A percentile compares a stretch with the other conserved stretches of the same genome.
phyloP scores from a whole-genome alignment of 140 eudicot genomes.

The Flaveria floridana region DNA sequence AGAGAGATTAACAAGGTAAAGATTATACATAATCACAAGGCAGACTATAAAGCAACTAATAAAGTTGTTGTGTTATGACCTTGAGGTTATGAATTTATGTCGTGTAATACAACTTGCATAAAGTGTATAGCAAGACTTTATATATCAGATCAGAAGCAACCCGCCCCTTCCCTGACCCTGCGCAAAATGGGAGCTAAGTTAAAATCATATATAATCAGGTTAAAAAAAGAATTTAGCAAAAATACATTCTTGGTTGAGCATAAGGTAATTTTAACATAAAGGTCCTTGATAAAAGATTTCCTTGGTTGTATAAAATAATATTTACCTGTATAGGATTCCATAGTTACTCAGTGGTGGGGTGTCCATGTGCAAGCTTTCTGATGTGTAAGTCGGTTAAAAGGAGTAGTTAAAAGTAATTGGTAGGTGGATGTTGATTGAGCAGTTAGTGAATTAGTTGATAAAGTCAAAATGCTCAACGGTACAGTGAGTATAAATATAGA shows the following conservation, averaged over 20 bases:
- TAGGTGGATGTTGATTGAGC: background rate
- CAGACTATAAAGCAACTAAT: no score
- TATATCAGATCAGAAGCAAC: no score
- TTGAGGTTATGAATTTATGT: no score
- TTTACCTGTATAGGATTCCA: constrained; percentile 52
- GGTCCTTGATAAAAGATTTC: background rate
- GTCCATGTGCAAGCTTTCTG: constrained; percentile 55
- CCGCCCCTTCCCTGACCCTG: no score
- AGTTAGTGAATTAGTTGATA: background rate
- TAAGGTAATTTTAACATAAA: background rate
- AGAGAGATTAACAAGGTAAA: background rate
- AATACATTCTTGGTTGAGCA: background rate
- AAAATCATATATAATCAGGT: background rate
- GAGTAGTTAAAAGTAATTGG: background rate
- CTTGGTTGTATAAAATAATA: background rate
- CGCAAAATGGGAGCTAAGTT: no score
- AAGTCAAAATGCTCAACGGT: background rate
- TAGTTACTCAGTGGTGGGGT: constrained; percentile 27
- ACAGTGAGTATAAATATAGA: background rate
- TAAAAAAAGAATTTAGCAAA: no score
- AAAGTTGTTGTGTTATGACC: no score
- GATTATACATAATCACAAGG: no score
- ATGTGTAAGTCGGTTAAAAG: background rate
- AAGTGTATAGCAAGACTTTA: no score
- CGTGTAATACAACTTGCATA: no score